Percentiles rank a stretch among this genome's conserved stretches.
These are phyloP conservation scores for Parsonsia alboflavescens DNA, from an alignment of 257 asterid species.

Conservation along the genomic window DNA sequence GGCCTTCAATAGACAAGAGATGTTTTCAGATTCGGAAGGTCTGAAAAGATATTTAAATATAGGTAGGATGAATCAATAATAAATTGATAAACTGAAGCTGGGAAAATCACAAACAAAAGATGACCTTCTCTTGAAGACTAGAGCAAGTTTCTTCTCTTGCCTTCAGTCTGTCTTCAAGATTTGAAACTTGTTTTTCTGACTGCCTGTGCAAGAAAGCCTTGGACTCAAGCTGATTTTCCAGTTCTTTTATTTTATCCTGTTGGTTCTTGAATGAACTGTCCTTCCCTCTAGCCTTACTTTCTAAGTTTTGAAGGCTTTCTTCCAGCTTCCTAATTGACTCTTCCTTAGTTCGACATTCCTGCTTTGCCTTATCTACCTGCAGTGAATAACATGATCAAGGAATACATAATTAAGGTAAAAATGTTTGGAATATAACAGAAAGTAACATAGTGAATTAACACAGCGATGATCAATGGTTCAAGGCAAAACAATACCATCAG, in stretches of 20 bases:
- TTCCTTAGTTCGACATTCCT: constrained; percentile 67
- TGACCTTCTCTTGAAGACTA: constrained; percentile 76
- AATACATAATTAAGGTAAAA: background rate
- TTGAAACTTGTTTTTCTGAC: constrained; percentile 58
- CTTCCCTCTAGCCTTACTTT: constrained; percentile 75
- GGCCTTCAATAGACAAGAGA: constrained; percentile 38
- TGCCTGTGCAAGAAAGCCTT: constrained; percentile 52
- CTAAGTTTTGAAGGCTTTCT: constrained; percentile 68
- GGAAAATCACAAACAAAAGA: constrained; percentile 2
- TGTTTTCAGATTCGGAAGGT: constrained; percentile 7
- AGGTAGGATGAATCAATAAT: background rate
- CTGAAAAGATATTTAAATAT: background rate
- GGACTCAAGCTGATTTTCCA: constrained; percentile 63
- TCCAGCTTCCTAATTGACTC: constrained; percentile 75
- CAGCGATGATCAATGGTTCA: constrained; percentile 7
- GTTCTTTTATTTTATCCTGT: constrained; percentile 70
- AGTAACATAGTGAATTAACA: background rate
- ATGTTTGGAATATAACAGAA: background rate
- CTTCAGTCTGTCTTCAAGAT: constrained; percentile 63
- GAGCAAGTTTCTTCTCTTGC: constrained; percentile 70
- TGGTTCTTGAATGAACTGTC: constrained; percentile 66
- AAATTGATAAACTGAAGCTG: background rate
- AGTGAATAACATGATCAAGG: constrained; percentile 1
- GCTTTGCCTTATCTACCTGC: constrained; percentile 81
- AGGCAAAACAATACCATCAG: constrained; percentile 54